Evolutionary conservation across 176 grass and related monocot species (phyloP).

Genomic region (Musa itinerans): DNA sequence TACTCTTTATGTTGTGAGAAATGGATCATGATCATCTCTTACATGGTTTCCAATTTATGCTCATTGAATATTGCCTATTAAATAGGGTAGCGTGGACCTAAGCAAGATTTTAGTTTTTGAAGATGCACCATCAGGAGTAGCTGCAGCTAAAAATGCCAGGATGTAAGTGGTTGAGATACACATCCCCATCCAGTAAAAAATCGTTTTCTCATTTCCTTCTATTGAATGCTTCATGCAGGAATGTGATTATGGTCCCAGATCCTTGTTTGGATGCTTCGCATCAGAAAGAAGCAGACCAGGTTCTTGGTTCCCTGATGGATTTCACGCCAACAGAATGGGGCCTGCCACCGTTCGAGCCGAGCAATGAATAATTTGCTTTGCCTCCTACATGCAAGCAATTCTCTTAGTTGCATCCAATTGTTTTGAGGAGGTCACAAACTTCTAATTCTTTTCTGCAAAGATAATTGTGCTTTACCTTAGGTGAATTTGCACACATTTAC

Average conservation of each 20-base stretch:
- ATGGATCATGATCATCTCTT: conserved; percentile 3
- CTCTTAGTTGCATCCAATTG: neutral
- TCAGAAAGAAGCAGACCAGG: conserved; percentile 81
- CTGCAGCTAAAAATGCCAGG: conserved; percentile 78
- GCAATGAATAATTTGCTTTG: neutral
- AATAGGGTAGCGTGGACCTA: conserved; percentile 51
- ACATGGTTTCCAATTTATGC: neutral
- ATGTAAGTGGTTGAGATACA: conserved; percentile 44
- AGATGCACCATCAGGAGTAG: conserved; percentile 81
- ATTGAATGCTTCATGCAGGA: conserved; percentile 27
- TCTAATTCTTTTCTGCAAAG: neutral
- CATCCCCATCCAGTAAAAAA: neutral
- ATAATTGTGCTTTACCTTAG: neutral
- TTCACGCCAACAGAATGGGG: conserved; percentile 67
- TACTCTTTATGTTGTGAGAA: neutral
- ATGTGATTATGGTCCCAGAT: conserved; percentile 77
- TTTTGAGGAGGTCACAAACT: neutral
- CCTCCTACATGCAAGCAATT: neutral
- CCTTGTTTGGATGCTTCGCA: conserved; percentile 59
- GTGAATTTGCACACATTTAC: too few relatives aligned
- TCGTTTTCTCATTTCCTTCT: neutral
- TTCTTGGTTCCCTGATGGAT: conserved; percentile 62
- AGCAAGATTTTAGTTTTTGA: conserved; percentile 81
- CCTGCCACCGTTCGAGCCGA: conserved; percentile 44
- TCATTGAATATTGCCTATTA: neutral